phyloP scores from a whole-genome alignment of 495 filamentous ascomycete species.

The Penicillium ucsense region DNA sequence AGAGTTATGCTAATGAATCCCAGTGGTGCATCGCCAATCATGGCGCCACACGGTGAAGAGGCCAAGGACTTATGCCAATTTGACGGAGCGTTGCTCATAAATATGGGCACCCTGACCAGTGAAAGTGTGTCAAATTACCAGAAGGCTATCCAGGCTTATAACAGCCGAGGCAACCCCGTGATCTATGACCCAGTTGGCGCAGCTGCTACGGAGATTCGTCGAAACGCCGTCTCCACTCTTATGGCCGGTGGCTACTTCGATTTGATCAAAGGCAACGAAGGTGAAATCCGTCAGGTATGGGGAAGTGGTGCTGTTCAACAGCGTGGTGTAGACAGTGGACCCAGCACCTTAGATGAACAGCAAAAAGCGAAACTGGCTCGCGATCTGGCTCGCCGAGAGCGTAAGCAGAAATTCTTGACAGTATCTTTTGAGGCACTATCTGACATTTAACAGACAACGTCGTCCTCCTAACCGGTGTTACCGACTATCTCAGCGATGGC shows the following conservation, averaged over 20 bases:
- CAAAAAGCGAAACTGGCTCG: slow-evolving; percentile 53
- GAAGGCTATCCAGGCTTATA: slow-evolving; percentile 66
- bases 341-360: slow-evolving; percentile 40
- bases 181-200: slow-evolving; percentile 89
- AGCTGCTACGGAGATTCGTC: slow-evolving; percentile 69
- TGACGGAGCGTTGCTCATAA: slow-evolving; percentile 67
- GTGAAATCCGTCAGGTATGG: slow-evolving; percentile 70
- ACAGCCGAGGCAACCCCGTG: slow-evolving; percentile 59
- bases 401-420: slow-evolving; percentile 6
- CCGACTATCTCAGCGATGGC: slow-evolving; percentile 75
- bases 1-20: slow-evolving; percentile 4
- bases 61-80: slow-evolving; percentile 64
- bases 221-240: slow-evolving; percentile 60
- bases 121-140: slow-evolving; percentile 60
- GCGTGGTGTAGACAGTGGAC: slow-evolving; percentile 77
- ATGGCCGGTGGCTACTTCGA: slow-evolving; percentile 67
- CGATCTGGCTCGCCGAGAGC: slow-evolving; percentile 54
- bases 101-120: slow-evolving; percentile 84
- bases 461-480: slow-evolving; percentile 75
- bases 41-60: slow-evolving; percentile 82
- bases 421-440: background rate
- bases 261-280: slow-evolving; percentile 92
- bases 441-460: slow-evolving; percentile 41
- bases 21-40: slow-evolving; percentile 81
- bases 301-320: slow-evolving; percentile 49